These are phyloP conservation scores for Dissophora globulifera DNA, from an alignment of 192 early-diverging fungal genomes.

Conservation along the genomic window DNA sequence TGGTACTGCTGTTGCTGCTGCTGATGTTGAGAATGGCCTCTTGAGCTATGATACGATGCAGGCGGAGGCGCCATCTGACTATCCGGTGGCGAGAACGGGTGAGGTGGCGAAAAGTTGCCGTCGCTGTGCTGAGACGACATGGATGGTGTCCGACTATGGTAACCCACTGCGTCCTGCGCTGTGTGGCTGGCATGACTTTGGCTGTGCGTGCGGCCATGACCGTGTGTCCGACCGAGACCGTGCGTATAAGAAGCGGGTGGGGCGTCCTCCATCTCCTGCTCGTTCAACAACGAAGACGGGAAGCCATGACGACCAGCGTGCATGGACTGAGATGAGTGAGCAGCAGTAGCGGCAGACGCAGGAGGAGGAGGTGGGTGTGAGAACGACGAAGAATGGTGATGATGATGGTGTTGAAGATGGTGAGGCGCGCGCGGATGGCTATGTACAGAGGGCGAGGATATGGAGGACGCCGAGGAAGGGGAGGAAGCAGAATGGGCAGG, in stretches of 20 bases:
- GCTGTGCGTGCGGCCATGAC: background rate
- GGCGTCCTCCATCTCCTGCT: constrained; percentile 32
- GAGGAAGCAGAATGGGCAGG: constrained; percentile 7
- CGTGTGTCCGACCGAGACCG: no score
- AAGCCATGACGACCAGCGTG: constrained; percentile 32
- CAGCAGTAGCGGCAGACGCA: no score
- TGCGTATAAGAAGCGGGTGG: constrained; percentile 1
- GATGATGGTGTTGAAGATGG: background rate
- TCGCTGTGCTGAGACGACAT: constrained; percentile 42
- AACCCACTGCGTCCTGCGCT: no score
- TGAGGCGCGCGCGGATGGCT: background rate
- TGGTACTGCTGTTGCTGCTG: no score
- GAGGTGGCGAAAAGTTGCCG: constrained; percentile 38
- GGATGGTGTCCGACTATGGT: constrained; percentile 41
- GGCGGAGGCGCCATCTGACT: no score
- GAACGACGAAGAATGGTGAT: background rate
- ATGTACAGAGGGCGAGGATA: constrained; percentile 17
- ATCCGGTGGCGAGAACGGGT: constrained; percentile 30
- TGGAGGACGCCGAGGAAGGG: no score
- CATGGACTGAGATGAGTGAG: no score
- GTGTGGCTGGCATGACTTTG: background rate
- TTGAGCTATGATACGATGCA: no score
- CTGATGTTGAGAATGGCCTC: no score
- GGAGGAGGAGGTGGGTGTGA: background rate
- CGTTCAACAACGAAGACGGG: constrained; percentile 18